A percentile compares a stretch with the other conserved stretches of the same genome.
These are phyloP conservation scores for Colletotrichum coccodes DNA, from an alignment of 2,329 filamentous ascomycete species.

Conservation along the genomic window DNA sequence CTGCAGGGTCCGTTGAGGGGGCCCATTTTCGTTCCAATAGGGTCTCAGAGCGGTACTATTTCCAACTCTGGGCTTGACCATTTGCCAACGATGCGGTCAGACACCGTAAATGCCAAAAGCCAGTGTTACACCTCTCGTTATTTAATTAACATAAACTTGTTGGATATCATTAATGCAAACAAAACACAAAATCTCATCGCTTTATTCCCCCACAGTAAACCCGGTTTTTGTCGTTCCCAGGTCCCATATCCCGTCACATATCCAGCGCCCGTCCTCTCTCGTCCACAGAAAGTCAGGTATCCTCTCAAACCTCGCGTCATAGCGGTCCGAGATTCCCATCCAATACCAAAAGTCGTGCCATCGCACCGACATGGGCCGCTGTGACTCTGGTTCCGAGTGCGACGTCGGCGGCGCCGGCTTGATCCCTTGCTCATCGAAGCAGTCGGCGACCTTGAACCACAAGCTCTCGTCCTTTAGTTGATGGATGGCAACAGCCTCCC, in stretches of 20 bases:
- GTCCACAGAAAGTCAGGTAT: constrained; percentile 38
- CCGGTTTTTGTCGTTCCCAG: constrained; percentile 36
- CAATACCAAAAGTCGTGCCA: constrained; percentile 40
- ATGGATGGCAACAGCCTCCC: constrained; percentile 39
- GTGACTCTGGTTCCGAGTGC: constrained; percentile 15
- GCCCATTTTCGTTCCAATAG: neutral
- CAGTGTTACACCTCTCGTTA: neutral
- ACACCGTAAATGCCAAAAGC: neutral
- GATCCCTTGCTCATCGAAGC: constrained; percentile 41
- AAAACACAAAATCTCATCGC: neutral
- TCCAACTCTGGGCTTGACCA: too few species aligned
- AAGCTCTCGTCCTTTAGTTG: constrained; percentile 39
- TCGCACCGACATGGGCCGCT: constrained; percentile 26
- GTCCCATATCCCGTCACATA: constrained; percentile 41
- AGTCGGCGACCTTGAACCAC: constrained; percentile 42
- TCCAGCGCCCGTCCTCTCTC: constrained; percentile 34
- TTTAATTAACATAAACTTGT: neutral
- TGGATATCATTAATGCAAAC: neutral
- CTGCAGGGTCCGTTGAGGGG: constrained; percentile 32
- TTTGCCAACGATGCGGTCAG: too few species aligned
- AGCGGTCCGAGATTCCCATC: constrained; percentile 33
- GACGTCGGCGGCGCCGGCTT: constrained; percentile 27
- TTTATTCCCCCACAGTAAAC: neutral
- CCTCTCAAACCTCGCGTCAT: constrained; percentile 35
- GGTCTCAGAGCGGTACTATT: neutral